Conservation (phyloP, 1,284 basidiomycete genomes). For the Phlebopus sp. region DNA sequence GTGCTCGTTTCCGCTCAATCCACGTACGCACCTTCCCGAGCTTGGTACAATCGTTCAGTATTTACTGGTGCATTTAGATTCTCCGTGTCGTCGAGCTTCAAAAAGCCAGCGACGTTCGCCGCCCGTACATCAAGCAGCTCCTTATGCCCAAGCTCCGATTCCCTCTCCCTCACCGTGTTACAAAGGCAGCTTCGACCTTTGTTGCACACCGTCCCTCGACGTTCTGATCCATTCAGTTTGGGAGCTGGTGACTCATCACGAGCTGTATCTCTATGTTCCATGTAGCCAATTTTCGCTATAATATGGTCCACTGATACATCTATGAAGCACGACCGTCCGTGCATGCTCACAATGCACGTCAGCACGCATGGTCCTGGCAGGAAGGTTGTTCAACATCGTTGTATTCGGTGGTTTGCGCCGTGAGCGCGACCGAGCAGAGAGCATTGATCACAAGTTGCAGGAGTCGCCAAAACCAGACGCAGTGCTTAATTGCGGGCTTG, state of each 20-base stretch:
- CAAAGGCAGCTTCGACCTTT: slow-evolving; percentile 70
- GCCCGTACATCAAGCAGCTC: slow-evolving; percentile 97
- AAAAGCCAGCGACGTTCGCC: slow-evolving; percentile 90
- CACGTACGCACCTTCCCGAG: slow-evolving; percentile 61
- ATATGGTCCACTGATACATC: slow-evolving; percentile 3
- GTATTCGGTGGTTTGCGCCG: no score
- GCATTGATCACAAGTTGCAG: no score
- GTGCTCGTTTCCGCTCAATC: slow-evolving; percentile 98
- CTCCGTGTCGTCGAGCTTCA: slow-evolving; percentile 92
- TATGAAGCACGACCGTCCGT: slow-evolving; percentile 18
- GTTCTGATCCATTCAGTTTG: slow-evolving; percentile 42
- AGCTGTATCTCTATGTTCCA: slow-evolving; percentile 2
- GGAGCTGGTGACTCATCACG: neutral
- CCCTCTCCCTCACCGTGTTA: slow-evolving; percentile 93
- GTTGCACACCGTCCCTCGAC: slow-evolving; percentile 70
- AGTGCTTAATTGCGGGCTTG: no score
- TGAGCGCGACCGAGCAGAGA: no score
- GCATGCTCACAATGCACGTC: neutral
- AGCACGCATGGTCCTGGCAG: neutral
- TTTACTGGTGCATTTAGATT: slow-evolving; percentile 51
- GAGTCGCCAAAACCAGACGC: no score
- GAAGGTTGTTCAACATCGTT: no score
- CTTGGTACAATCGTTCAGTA: neutral
- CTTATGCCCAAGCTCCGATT: slow-evolving; percentile 90
- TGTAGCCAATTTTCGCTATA: slow-evolving; percentile 13